Evolutionary conservation across 352 stramenopile species (phyloP).

Genomic region (Globisporangium ultimum): DNA sequence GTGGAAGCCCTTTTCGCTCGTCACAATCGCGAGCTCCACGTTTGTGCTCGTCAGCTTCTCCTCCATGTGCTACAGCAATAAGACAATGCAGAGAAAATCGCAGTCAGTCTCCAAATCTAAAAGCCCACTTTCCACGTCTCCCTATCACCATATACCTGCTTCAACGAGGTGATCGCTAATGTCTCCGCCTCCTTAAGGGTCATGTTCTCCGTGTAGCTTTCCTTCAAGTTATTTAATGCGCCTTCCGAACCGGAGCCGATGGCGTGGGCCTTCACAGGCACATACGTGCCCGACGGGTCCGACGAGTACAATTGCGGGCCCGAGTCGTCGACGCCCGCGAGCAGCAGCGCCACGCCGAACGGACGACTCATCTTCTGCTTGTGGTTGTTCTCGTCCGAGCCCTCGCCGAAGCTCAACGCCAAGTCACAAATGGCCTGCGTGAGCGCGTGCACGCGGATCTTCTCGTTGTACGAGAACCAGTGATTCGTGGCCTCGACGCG

Average conservation of each 20-base stretch:
- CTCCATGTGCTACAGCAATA: slow-evolving; percentile 93
- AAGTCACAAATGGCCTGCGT: slow-evolving; percentile 99
- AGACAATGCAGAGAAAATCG: not conserved
- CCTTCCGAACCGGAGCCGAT: slow-evolving; percentile 98
- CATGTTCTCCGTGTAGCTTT: slow-evolving; percentile 96
- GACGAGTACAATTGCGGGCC: slow-evolving; percentile 95
- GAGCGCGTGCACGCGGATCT: slow-evolving; percentile 96
- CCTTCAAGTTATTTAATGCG: slow-evolving; percentile 97
- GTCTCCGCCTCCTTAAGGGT: slow-evolving; percentile 96
- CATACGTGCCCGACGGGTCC: slow-evolving; percentile 98
- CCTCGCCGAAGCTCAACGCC: slow-evolving; percentile 94
- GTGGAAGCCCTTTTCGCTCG: slow-evolving; percentile 94
- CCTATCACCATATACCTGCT: slow-evolving; percentile 65
- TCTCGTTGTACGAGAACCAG: slow-evolving; percentile 98
- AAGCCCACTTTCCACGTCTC: not conserved
- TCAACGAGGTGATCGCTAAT: slow-evolving; percentile 94
- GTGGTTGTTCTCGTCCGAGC: slow-evolving; percentile 92
- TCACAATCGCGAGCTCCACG: slow-evolving; percentile 97
- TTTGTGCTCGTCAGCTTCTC: slow-evolving; percentile 99
- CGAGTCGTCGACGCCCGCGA: slow-evolving; percentile 95
- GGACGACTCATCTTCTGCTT: slow-evolving; percentile 98
- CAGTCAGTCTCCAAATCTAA: slow-evolving; percentile 7
- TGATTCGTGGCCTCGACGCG: slow-evolving; percentile 99
- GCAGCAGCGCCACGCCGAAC: slow-evolving; percentile 98
- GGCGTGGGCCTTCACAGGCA: slow-evolving; percentile 97